Percentiles rank a stretch among this genome's conserved stretches.
Conservation (phyloP, 2,329 filamentous ascomycete genomes). For the Microdochium bolleyi region DNA sequence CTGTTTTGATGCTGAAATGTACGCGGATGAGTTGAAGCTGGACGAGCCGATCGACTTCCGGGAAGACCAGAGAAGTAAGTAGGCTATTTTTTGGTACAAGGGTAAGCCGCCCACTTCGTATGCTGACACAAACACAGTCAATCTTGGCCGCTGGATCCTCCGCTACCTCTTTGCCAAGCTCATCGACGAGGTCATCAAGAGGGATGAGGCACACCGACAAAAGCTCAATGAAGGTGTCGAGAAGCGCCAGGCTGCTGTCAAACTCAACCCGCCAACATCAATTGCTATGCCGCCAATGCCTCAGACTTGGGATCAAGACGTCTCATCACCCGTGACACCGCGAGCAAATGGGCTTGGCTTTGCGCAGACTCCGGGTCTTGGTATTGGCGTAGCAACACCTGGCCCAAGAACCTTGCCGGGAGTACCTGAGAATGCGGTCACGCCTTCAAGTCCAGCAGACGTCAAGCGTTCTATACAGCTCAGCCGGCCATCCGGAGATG, state of each 20-base stretch:
- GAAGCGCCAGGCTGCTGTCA: constrained; percentile 46
- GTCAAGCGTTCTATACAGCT: constrained; percentile 49
- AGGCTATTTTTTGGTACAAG: background rate
- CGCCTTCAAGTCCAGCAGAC: constrained; percentile 30
- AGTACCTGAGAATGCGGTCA: constrained; percentile 37
- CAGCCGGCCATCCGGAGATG: constrained; percentile 56
- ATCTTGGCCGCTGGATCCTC: constrained; percentile 92
- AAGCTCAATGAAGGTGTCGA: constrained; percentile 57
- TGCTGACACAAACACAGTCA: constrained; percentile 52
- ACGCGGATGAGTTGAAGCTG: constrained; percentile 78
- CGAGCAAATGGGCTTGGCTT: constrained; percentile 57
- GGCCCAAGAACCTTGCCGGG: constrained; percentile 32
- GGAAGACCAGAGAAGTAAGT: constrained; percentile 86
- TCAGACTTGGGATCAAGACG: constrained; percentile 28
- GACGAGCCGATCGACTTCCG: constrained; percentile 72
- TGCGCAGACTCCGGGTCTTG: constrained; percentile 65
- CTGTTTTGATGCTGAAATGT: constrained; percentile 96
- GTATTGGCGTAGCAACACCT: constrained; percentile 72
- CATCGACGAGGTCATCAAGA: constrained; percentile 81
- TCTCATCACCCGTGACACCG: constrained; percentile 47
- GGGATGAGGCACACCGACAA: constrained; percentile 68
- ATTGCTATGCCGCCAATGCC: constrained; percentile 36
- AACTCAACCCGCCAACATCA: constrained; percentile 50
- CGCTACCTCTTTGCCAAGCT: constrained; percentile 85
- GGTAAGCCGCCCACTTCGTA: no score